Evolutionary conservation across 495 filamentous ascomycete species (phyloP), one percentile per base, ranked within the genome.

Genomic region (Aspergillus biplanus): DNA sequence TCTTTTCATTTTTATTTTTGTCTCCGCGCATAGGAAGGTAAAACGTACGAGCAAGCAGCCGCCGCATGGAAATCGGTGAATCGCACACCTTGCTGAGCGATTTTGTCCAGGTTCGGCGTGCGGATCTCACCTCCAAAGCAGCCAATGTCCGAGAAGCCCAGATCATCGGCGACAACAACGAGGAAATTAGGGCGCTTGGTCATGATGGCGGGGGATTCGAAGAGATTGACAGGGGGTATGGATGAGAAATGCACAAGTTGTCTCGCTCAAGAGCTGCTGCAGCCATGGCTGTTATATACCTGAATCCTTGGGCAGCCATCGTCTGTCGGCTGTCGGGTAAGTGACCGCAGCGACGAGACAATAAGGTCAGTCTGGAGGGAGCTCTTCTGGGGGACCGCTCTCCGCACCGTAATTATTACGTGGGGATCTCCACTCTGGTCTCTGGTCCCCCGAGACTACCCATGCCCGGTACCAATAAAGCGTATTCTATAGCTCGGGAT

Each of bases 31-130:
- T 27, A 27, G 21, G 21, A 27, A 27, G 21, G 21, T 5, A 8
- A 21, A 27, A 69, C 77, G 56, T 52, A 80, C 68, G 83, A 87
- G 70, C 87, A 90, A 70, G 86, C 85, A 27, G 86, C 84, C 7
- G 86, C 85, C 11, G 85, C 83, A 67, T 89, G 85, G 69, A 87
- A 87, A 65, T 87, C 81, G 0, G 86, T 87, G 66, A 88, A 86
- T 16, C 82, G 80, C 32, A 88, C 70, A 7, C 85, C 85, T 27
- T 76, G 67, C 59, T 80, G 67, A n/a, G 86, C 84, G 8, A 89
- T 74, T 35, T 78, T 74, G 66, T 88, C 82, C 47, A 89, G 76
- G 67, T 87, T 83, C 0, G 86, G 87, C 0, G 87, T 89, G 31
- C 78, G 76, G 67, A 88, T 88, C 71, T 88, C 86, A 67, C 83